Evolutionary conservation across 1,284 basidiomycete species (phyloP), one percentile per base, ranked within the genome.

Genomic region (Cutaneotrichosporon sp.): DNA sequence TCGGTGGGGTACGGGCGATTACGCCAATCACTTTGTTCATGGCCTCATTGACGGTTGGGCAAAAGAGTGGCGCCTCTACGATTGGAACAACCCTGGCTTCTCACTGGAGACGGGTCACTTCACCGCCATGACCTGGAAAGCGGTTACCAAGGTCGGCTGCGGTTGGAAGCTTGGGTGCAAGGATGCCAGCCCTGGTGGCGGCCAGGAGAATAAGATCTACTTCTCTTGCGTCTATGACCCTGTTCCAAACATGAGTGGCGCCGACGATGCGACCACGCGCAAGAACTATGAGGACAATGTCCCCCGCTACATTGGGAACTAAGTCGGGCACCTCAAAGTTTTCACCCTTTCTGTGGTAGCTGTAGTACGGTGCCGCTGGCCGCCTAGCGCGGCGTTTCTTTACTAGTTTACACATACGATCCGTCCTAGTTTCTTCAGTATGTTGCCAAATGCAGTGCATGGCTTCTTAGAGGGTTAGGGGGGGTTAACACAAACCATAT

Each of bases 101-200:
- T 58, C 52, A 6, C 30, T 34, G 1, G 64, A 36, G 9, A 68
- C 68, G 0, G 73, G 73, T 13, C 78, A 80, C 64, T 80, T 76
- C 67, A 78, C 76, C 16, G 64, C 69, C 62, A 72, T 78, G 64
- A 76, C 78, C 40, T 80, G 78, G 78, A 76, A 78, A 65, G 66
- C 34, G 13, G 73, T 70, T n/a, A 73, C 69, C 40, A 32, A 74
- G 56, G 47, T 80, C 32, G 78, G 78, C 21, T 80, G 78, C 58
- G 76, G 38, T 53, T 69, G 64, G 64, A 56, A 46, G 40, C 21
- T 58, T 3, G 50, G 46, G 30, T 65, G 63, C 59, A 22, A 50
- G 21, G 56, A 46, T 18, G 5, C 13, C 30, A 34, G 16, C 22
- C 18, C 56, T 14, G 56, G 56, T n/a, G 40, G 2, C 26, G 56